Evolutionary conservation across 306 rosid species (phyloP).

Genomic region (Rosa persica): DNA sequence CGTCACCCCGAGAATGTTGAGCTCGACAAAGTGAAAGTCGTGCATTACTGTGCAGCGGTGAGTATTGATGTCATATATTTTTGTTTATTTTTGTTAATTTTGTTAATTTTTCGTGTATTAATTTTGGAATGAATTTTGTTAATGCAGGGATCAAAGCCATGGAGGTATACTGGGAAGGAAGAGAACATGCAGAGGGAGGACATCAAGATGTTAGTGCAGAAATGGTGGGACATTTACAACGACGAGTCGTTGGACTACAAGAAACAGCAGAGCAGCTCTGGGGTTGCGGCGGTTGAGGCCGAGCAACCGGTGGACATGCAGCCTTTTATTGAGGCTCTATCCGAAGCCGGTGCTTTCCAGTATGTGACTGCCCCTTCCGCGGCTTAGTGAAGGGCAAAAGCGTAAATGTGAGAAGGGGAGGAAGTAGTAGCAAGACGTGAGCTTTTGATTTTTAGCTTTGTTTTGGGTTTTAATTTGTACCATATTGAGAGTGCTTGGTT

Average conservation of each 20-base stretch:
- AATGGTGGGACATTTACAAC: slow-evolving; percentile 71
- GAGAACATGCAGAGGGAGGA: slow-evolving; percentile 86
- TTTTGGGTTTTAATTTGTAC: background rate
- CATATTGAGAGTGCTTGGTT: background rate
- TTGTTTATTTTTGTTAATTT: background rate
- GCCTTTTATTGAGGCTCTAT: slow-evolving; percentile 48
- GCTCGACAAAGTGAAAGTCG: slow-evolving; percentile 53
- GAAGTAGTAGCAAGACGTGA: background rate
- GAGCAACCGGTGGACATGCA: slow-evolving; percentile 31
- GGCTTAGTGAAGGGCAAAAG: slow-evolving; percentile 31
- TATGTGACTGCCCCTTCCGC: slow-evolving; percentile 70
- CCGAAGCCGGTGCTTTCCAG: slow-evolving; percentile 45
- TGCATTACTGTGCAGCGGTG: slow-evolving; percentile 79
- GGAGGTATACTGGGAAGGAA: slow-evolving; percentile 79
- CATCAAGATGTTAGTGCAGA: slow-evolving; percentile 61
- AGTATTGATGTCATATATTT: background rate
- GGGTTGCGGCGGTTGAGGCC: slow-evolving; percentile 13
- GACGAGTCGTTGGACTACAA: slow-evolving; percentile 57
- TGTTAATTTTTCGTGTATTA: background rate
- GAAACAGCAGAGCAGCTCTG: slow-evolving; percentile 9
- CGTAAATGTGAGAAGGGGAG: background rate
- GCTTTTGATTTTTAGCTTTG: background rate
- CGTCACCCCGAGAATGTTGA: slow-evolving; percentile 73
- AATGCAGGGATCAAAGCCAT: slow-evolving; percentile 78
- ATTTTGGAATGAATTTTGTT: no score